These are phyloP conservation scores for Elongisporangium anandrum DNA, from an alignment of 352 stramenopile species.

Conservation along the genomic window DNA sequence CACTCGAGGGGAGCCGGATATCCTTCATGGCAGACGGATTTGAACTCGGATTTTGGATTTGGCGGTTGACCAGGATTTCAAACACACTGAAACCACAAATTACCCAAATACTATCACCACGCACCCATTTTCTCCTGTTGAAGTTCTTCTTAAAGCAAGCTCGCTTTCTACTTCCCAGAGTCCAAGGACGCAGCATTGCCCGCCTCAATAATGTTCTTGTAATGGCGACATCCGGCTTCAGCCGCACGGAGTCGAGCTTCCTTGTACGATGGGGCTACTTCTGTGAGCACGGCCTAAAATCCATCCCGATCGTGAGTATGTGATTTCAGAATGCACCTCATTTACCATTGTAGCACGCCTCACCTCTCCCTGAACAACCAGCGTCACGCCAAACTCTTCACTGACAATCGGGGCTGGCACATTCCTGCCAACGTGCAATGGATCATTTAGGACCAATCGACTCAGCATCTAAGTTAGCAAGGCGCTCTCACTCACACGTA, in stretches of 20 bases:
- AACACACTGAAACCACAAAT: not conserved
- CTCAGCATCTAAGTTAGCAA: too few species aligned
- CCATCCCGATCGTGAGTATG: too few species aligned
- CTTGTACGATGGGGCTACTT: slow-evolving; percentile 51
- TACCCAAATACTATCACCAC: not conserved
- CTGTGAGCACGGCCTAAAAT: slow-evolving; percentile 44
- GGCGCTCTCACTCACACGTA: slow-evolving; percentile 55
- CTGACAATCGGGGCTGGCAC: slow-evolving; percentile 5
- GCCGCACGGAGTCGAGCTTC: slow-evolving; percentile 48
- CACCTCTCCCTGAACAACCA: not conserved
- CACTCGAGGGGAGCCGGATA: not conserved
- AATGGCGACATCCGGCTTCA: slow-evolving; percentile 46
- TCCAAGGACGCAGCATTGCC: not conserved
- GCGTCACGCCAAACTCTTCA: not conserved
- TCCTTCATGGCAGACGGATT: not conserved
- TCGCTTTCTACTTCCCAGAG: not conserved
- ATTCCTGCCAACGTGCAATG: slow-evolving; percentile 1
- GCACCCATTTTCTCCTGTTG: not conserved
- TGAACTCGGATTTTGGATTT: too few species aligned
- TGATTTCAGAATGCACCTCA: too few species aligned
- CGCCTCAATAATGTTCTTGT: slow-evolving; percentile 17
- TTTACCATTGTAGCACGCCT: not conserved
- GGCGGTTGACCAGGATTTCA: too few species aligned
- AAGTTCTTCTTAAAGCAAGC: not conserved
- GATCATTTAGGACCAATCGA: too few species aligned